Conservation (phyloP, 768 basidiomycete genomes). For the Lentinula guzmanii region DNA sequence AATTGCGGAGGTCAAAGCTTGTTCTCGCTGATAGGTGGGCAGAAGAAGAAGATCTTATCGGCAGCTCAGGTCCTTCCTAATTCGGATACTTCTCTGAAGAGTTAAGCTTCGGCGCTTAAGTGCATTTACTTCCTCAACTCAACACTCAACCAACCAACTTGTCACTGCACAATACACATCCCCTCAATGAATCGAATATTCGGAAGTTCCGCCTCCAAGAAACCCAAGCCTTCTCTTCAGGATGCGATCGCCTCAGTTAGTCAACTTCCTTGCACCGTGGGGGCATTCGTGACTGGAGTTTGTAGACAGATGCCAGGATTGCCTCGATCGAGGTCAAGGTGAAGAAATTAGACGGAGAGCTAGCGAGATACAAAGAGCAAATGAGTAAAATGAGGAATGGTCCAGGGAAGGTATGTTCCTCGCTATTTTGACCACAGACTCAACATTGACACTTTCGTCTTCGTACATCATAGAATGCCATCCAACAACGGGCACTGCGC, state of each 20-base stretch:
- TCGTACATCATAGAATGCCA: slow-evolving; percentile 55
- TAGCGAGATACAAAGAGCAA: slow-evolving; percentile 89
- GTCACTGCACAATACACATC: neutral
- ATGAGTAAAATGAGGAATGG: slow-evolving; percentile 91
- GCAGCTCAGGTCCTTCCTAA: neutral
- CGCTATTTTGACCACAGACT: neutral
- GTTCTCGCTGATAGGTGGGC: neutral
- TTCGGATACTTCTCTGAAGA: neutral
- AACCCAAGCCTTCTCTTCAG: slow-evolving; percentile 78
- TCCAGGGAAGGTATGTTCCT: slow-evolving; percentile 77
- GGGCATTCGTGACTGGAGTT: neutral
- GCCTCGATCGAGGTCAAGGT: slow-evolving; percentile 94
- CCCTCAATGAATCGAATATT: slow-evolving; percentile 77
- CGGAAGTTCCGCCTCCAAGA: slow-evolving; percentile 66
- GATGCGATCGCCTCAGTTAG: slow-evolving; percentile 91
- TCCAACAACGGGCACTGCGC: slow-evolving; percentile 90
- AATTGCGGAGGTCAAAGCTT: neutral
- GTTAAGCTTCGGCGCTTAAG: neutral
- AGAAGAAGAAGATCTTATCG: neutral
- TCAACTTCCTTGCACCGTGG: neutral
- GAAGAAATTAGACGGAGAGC: slow-evolving; percentile 92
- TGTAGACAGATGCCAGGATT: slow-evolving; percentile 81
- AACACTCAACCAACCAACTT: too few relatives aligned
- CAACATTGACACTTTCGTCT: neutral
- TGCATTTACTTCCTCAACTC: neutral